Percentiles rank a stretch among this genome's conserved stretches.
phyloP scores from a whole-genome alignment of 805 yeast genomes.

The Torulaspora delbrueckii region DNA sequence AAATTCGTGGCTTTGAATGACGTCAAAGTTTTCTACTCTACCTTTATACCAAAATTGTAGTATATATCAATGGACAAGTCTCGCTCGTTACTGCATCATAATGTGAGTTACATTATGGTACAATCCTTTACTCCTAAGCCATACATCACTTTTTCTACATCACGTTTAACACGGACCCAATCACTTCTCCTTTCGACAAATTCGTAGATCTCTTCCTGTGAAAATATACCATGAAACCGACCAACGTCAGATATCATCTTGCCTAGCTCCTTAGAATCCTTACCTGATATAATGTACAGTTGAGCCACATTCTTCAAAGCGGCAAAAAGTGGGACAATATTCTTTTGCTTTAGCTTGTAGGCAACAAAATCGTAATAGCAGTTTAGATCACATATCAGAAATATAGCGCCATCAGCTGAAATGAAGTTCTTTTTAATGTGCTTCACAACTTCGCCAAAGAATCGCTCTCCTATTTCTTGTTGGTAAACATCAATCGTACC shows the following conservation, averaged over 20 bases:
- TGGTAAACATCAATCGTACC: slow-evolving; percentile 87
- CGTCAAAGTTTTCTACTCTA: slow-evolving; percentile 35
- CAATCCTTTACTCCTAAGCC: slow-evolving; percentile 85
- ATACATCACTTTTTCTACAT: slow-evolving; percentile 92
- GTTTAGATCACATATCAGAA: slow-evolving; percentile 76
- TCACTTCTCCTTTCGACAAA: slow-evolving; percentile 84
- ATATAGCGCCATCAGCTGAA: slow-evolving; percentile 77
- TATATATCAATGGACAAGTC: background rate
- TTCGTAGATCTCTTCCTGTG: slow-evolving; percentile 91
- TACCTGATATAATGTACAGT: slow-evolving; percentile 59
- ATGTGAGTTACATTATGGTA: slow-evolving; percentile 41
- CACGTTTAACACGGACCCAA: slow-evolving; percentile 70
- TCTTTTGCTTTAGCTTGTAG: slow-evolving; percentile 52
- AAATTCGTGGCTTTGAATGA: slow-evolving; percentile 29
- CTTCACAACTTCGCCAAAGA: slow-evolving; percentile 71
- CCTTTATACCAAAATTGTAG: slow-evolving; percentile 24
- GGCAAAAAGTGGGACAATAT: slow-evolving; percentile 68
- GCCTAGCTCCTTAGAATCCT: slow-evolving; percentile 79
- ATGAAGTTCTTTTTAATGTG: slow-evolving; percentile 68
- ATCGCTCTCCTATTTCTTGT: slow-evolving; percentile 87
- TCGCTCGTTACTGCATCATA: background rate
- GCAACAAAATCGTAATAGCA: slow-evolving; percentile 69
- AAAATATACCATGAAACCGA: slow-evolving; percentile 81
- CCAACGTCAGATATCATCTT: slow-evolving; percentile 75
- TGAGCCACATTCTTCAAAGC: slow-evolving; percentile 84